Evolutionary conservation across 305 asterid species (phyloP).

Genomic region (Solanum hybrid): DNA sequence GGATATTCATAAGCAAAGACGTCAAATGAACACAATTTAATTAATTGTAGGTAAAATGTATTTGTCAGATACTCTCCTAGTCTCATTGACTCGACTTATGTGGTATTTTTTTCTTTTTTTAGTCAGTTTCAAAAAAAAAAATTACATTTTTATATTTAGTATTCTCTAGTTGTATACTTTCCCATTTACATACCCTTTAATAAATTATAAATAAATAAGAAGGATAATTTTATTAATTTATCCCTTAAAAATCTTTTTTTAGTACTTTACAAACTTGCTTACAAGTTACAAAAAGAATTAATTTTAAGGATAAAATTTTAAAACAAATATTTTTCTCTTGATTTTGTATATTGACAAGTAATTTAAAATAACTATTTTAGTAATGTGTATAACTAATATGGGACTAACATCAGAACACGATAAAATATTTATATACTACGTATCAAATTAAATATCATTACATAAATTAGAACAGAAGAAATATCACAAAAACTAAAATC

Average conservation of each 20-base stretch:
- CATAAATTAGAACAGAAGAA: neutral
- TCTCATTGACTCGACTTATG: neutral
- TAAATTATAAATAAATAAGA: neutral
- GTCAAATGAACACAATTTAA: neutral
- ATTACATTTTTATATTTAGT: neutral
- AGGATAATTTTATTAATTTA: neutral
- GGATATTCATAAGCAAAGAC: neutral
- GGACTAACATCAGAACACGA: too few relatives aligned
- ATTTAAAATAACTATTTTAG: too few relatives aligned
- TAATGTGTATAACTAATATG: too few relatives aligned
- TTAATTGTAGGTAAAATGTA: neutral
- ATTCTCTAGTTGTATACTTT: neutral
- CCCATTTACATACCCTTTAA: neutral
- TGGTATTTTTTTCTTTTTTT: neutral
- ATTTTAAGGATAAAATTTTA: too few relatives aligned
- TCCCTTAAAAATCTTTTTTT: too few relatives aligned
- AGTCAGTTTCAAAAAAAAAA: neutral
- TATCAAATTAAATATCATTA: neutral
- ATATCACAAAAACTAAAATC: neutral
- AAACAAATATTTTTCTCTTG: too few relatives aligned
- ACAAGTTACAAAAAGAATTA: too few relatives aligned
- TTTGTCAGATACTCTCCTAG: neutral
- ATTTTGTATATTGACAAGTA: too few relatives aligned
- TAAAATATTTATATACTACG: too few relatives aligned
- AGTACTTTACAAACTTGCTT: too few relatives aligned